Evolutionary conservation across 2,329 filamentous ascomycete genomes (phyloP).

Genomic region (Paracamarosporium sp.): DNA sequence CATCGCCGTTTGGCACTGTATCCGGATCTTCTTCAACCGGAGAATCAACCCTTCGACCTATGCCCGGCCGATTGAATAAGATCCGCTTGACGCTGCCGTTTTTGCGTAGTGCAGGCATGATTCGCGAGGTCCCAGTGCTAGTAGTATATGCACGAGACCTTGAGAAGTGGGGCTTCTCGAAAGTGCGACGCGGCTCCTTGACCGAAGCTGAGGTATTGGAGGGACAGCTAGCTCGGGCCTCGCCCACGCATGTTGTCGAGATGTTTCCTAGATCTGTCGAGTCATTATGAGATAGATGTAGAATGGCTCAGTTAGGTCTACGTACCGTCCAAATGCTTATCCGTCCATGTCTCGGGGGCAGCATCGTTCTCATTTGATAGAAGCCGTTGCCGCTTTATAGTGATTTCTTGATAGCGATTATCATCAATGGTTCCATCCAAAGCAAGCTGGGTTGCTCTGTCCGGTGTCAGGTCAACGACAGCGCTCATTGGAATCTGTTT

Average conservation of each 20-base stretch:
- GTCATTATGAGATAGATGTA: background rate
- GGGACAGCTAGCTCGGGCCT: background rate
- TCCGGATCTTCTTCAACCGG: background rate
- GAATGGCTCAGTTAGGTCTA: background rate
- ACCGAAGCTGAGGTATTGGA: background rate
- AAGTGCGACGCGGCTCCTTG: background rate
- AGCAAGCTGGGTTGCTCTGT: conserved; percentile 4
- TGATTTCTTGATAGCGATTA: conserved; percentile 11
- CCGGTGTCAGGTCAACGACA: background rate
- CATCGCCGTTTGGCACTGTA: background rate
- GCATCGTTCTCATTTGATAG: background rate
- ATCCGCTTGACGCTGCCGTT: conserved; percentile 17
- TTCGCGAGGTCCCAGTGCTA: background rate
- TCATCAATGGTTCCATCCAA: conserved; percentile 15
- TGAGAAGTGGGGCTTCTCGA: background rate
- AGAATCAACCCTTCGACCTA: background rate
- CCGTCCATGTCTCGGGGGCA: background rate
- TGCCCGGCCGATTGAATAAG: conserved; percentile 1
- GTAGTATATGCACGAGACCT: conserved; percentile 13
- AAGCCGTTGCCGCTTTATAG: conserved; percentile 15
- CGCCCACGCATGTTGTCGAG: conserved; percentile 8
- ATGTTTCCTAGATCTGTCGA: conserved; percentile 2
- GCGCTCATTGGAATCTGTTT: conserved; percentile 1
- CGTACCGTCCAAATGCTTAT: background rate
- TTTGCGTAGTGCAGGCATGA: conserved; percentile 12